Percentiles rank a stretch among this genome's conserved stretches.
These are phyloP conservation scores for Apiotrichum gracile DNA, from an alignment of 1,284 basidiomycete genomes.

Conservation along the genomic window DNA sequence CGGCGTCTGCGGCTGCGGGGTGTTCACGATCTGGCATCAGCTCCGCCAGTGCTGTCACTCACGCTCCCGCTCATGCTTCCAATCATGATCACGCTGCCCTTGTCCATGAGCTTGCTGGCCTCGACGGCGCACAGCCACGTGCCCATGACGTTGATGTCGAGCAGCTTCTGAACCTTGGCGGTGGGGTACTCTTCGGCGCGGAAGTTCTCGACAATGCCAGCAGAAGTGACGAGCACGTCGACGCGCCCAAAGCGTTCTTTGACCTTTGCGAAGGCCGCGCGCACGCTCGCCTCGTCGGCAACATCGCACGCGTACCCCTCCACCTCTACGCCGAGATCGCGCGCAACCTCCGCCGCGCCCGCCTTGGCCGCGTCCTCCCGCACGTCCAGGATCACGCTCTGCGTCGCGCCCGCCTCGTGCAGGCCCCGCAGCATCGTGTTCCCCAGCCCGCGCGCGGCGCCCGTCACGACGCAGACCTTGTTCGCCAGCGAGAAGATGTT, in stretches of 20 bases:
- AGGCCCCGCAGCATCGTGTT: conserved; percentile 85
- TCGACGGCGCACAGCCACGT: conserved; percentile 88
- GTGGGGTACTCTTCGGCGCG: conserved; percentile 84
- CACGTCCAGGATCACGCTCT: conserved; percentile 77
- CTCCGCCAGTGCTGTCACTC: conserved; percentile 37
- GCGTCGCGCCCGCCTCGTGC: conserved; percentile 71
- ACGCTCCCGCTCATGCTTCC: conserved; percentile 86
- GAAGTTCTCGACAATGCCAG: conserved; percentile 89
- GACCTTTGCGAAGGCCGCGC: conserved; percentile 63
- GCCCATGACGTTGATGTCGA: conserved; percentile 84
- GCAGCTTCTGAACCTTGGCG: conserved; percentile 72
- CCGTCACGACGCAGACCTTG: conserved; percentile 89
- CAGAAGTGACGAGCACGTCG: conserved; percentile 69
- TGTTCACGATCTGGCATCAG: conserved; percentile 65
- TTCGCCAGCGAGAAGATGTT: conserved; percentile 40
- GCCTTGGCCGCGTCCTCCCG: conserved; percentile 63
- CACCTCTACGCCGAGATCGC: conserved; percentile 55
- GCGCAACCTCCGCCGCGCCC: conserved; percentile 68
- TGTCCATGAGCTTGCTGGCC: conserved; percentile 63
- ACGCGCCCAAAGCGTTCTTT: conserved; percentile 63
- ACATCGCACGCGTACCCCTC: conserved; percentile 84
- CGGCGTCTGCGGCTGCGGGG: conserved; percentile 84
- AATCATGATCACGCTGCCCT: conserved; percentile 79
- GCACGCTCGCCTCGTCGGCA: conserved; percentile 70
- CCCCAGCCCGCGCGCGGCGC: conserved; percentile 83